A percentile compares a stretch with the other conserved stretches of the same genome.
These are phyloP conservation scores for Didymella keratinophila DNA, from an alignment of 2,329 filamentous ascomycete genomes.

Conservation along the genomic window DNA sequence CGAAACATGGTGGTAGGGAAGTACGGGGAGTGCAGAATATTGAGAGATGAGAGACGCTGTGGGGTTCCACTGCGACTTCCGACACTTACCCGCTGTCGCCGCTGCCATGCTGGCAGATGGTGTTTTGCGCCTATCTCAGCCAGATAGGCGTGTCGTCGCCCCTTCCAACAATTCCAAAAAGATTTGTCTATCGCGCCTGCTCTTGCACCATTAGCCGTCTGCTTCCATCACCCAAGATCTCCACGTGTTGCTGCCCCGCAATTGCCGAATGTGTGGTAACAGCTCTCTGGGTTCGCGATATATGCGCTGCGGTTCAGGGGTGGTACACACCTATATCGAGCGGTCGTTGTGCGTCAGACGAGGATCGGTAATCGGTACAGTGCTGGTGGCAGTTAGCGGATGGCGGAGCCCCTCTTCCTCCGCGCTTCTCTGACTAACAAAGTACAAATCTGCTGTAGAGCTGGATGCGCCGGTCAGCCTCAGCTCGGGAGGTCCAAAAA, in stretches of 20 bases:
- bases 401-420: conserved; percentile 41
- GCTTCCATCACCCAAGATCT: conserved; percentile 4
- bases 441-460: conserved; percentile 23
- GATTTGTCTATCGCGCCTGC: conserved; percentile 25
- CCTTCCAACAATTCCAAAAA: conserved; percentile 15
- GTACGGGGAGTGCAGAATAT: conserved; percentile 30
- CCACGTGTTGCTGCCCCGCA: conserved; percentile 7
- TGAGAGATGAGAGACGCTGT: conserved; percentile 32
- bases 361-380: conserved; percentile 27
- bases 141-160: conserved; percentile 16
- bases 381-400: conserved; percentile 47
- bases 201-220: conserved; percentile 30
- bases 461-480: conserved; percentile 21
- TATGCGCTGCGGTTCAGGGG: conserved; percentile 23
- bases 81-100: conserved; percentile 52
- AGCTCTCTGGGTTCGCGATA: conserved; percentile 1
- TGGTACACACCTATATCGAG: conserved; percentile 44
- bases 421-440: conserved; percentile 38
- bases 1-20: conserved; percentile 26
- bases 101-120: conserved; percentile 49
- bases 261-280: conserved; percentile 4
- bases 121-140: conserved; percentile 32
- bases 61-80: conserved; percentile 32
- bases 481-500: conserved; percentile 20
- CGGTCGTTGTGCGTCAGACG: conserved; percentile 38